These are phyloP conservation scores for Aulographum hederae DNA, from an alignment of 2,329 filamentous ascomycete genomes.

Conservation along the genomic window DNA sequence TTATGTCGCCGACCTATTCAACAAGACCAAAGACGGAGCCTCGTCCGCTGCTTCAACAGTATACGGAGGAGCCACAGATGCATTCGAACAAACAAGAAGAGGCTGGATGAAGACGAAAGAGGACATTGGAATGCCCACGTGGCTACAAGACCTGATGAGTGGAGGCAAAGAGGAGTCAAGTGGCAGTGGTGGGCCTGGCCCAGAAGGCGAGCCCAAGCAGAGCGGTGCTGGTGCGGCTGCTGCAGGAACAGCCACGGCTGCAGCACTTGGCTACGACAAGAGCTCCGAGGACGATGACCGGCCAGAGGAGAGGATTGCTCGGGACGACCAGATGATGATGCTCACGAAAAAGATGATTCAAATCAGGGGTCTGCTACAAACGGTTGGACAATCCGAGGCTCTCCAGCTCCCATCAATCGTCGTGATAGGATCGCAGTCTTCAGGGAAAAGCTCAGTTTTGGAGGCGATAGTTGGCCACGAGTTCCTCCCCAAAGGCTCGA, in stretches of 20 bases:
- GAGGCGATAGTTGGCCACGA: conserved; percentile 97
- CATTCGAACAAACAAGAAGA: conserved; percentile 59
- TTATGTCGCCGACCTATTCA: conserved; percentile 60
- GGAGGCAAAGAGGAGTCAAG: conserved; percentile 15
- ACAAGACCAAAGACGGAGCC: conserved; percentile 52
- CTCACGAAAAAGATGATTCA: conserved; percentile 99
- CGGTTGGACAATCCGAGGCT: conserved; percentile 77
- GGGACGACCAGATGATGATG: conserved; percentile 98
- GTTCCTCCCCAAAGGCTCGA: conserved; percentile 91
- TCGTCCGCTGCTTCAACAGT: conserved; percentile 48
- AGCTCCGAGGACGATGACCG: conserved; percentile 46
- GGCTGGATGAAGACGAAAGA: conserved; percentile 79
- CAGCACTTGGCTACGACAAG: conserved; percentile 62
- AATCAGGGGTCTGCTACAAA: conserved; percentile 79
- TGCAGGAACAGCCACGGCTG: conserved; percentile 51
- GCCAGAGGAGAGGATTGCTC: conserved; percentile 46
- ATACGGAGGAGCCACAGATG: conserved; percentile 52
- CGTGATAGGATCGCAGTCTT: conserved; percentile 97
- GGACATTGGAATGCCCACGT: conserved; percentile 49
- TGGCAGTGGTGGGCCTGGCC: conserved; percentile 17
- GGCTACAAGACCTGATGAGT: conserved; percentile 55
- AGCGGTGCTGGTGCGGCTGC: conserved; percentile 33
- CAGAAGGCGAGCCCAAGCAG: conserved; percentile 31
- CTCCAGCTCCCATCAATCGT: conserved; percentile 89
- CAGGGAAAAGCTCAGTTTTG: conserved; percentile 90